Conservation (phyloP, 176 grass and related monocot genomes). For the Carex cristatella region DNA sequence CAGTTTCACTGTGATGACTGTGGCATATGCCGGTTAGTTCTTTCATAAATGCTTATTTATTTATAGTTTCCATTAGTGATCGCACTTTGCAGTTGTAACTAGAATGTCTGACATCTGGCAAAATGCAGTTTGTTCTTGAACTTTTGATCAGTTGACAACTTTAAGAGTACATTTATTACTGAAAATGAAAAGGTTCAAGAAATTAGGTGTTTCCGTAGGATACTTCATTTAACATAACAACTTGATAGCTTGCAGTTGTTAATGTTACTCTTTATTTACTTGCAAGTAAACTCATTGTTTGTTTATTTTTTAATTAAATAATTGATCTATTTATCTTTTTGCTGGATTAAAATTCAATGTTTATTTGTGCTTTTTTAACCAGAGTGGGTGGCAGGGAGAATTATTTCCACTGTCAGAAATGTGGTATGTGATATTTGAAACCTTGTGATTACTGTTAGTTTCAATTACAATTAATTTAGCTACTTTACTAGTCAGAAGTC, state of each 20-base stretch:
- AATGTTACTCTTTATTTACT: not conserved
- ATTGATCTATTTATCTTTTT: conserved; percentile 3
- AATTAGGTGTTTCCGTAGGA: not conserved
- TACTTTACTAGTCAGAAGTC: not conserved
- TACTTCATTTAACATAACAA: not conserved
- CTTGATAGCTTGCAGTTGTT: not conserved
- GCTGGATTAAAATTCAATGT: not conserved
- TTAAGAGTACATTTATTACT: not conserved
- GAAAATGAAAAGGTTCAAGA: not conserved
- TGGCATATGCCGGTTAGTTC: conserved; percentile 93
- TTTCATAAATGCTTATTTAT: not conserved
- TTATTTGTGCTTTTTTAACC: conserved; percentile 26
- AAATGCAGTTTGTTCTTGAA: conserved; percentile 4
- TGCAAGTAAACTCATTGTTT: not conserved
- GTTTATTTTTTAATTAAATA: conserved; percentile 4
- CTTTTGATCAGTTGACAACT: not conserved
- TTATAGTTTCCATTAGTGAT: not conserved
- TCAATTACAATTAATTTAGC: conserved; percentile 2
- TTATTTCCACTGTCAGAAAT: conserved; percentile 85
- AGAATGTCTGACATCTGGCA: not conserved
- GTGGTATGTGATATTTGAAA: conserved; percentile 52
- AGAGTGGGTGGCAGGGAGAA: conserved; percentile 96
- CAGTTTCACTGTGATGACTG: conserved; percentile 89
- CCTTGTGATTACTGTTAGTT: conserved; percentile 18
- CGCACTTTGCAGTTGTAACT: not conserved